Conservation (phyloP, 1,139 yeast genomes). For the Yamadazyma trypodendri region DNA sequence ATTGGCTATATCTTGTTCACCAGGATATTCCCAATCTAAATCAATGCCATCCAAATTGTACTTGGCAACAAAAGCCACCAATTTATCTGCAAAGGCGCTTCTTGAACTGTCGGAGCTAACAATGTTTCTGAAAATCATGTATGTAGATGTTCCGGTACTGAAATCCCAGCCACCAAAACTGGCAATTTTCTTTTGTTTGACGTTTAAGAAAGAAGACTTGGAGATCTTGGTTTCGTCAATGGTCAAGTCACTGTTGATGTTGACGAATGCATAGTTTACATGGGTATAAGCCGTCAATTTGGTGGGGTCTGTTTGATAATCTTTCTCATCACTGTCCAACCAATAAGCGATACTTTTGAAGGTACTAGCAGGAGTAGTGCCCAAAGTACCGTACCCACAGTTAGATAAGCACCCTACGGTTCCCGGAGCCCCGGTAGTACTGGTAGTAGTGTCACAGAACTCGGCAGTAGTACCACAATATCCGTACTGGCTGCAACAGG, state of each 20-base stretch:
- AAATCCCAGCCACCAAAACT: slow-evolving; percentile 18
- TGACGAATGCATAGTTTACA: slow-evolving; percentile 19
- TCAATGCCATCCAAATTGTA: slow-evolving; percentile 20
- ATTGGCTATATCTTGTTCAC: slow-evolving; percentile 10
- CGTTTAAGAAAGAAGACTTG: slow-evolving; percentile 8
- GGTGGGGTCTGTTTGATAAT: slow-evolving; percentile 12
- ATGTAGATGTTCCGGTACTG: slow-evolving; percentile 12
- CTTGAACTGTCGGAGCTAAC: slow-evolving; percentile 9
- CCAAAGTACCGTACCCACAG: slow-evolving; percentile 19
- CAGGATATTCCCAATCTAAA: slow-evolving; percentile 23
- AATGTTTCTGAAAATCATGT: slow-evolving; percentile 12
- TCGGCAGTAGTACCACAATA: slow-evolving; percentile 17
- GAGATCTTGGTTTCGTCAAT: slow-evolving; percentile 10
- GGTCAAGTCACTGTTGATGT: slow-evolving; percentile 13
- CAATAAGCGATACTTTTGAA: slow-evolving; percentile 18
- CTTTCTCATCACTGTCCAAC: slow-evolving; percentile 14
- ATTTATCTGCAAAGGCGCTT: slow-evolving; percentile 14
- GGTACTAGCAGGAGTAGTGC: slow-evolving; percentile 12
- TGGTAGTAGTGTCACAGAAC: slow-evolving; percentile 11
- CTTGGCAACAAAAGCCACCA: slow-evolving; percentile 13
- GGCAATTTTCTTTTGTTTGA: slow-evolving; percentile 16
- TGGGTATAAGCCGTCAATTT: slow-evolving; percentile 10
- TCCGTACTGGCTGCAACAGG: slow-evolving; percentile 18
- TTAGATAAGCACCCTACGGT: slow-evolving; percentile 17
- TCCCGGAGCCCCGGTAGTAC: slow-evolving; percentile 12